A percentile compares a stretch with the other conserved stretches of the same genome.
Evolutionary conservation across 2,329 filamentous ascomycete species (phyloP).

Genomic region (Xylariaceae sp.): DNA sequence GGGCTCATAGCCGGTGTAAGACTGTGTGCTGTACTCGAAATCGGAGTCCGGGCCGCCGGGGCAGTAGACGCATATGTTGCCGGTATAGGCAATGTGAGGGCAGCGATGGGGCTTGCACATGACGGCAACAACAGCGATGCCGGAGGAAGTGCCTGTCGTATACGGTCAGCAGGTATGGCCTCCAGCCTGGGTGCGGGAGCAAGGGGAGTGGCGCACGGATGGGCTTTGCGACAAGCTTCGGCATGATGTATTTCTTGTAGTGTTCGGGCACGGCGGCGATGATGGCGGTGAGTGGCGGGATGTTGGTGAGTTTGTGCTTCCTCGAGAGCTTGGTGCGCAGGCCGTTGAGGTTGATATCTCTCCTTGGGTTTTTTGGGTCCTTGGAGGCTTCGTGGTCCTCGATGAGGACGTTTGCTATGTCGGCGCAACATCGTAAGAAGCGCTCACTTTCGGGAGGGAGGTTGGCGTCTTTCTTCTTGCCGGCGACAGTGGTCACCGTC

Average conservation of each 20-base stretch:
- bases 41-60: constrained; percentile 96
- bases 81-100: constrained; percentile 96
- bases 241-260: constrained; percentile 98
- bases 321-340: constrained; percentile 83
- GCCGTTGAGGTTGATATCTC: constrained; percentile 89
- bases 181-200: background rate
- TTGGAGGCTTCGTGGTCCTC: constrained; percentile 84
- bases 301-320: constrained; percentile 83
- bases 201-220: constrained; percentile 51
- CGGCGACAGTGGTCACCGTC: constrained; percentile 59
- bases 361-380: constrained; percentile 66
- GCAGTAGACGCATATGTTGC: constrained; percentile 98
- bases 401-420: constrained; percentile 89
- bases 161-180: constrained; percentile 15
- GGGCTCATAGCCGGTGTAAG: constrained; percentile 96
- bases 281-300: constrained; percentile 91
- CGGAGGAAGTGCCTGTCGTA: constrained; percentile 66
- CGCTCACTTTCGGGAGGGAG: constrained; percentile 90
- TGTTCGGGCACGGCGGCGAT: constrained; percentile 98
- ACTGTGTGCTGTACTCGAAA: constrained; percentile 98
- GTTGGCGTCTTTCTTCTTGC: constrained; percentile 67
- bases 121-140: constrained; percentile 95
- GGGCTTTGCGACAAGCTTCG: constrained; percentile 93
- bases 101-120: constrained; percentile 99
- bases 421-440: constrained; percentile 88